Base-by-base conservation (phyloP, 2,329 filamentous ascomycete species). In the Trichoderma breve region DNA sequence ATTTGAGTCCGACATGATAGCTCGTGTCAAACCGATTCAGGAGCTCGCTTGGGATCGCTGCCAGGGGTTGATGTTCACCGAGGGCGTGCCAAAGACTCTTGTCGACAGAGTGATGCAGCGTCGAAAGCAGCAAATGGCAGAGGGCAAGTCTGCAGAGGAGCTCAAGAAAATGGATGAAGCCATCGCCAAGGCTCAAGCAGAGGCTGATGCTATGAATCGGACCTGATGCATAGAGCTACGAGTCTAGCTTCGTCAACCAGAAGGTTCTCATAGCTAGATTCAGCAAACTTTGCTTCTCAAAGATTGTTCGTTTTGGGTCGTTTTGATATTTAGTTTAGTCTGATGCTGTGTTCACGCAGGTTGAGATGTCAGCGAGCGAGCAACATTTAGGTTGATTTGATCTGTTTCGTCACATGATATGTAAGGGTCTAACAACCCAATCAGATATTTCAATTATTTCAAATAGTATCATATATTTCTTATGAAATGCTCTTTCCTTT, bases 21-120 rank as follows among this genome's bases (percentile, higher is more conserved):
- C 74, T 6, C 81, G 83, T 2, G 79, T 81, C 18, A 75, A 77
- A 63, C 76, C 77, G 53, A 78, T 85, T 71, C 81, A 83, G 74
- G 76, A 78, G 55, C 79, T 86, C 21, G 81, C 82, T 11, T 84
- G 83, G 62, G 85, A 87, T 70, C 76, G 86, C 51, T 83, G 84
- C 75, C 78, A 80, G 34, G 79, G 83, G 51, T 86, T 84, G 83
- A 82, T 87, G 74, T 84, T 85, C 72, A 86, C 83, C 0, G 80
- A 82, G 4, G 83, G 82, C 3, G 82, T 83, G 11, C 86, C 86
- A 21, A 78, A 82, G 58, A 77, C 80, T 4, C 78, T 82, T 18
- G 83, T 88, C 68, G 81, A 84, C 28, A 80, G 74, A 30, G 75
- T 77, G 26, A 74, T 80, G 71, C 77, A 24, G 78, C 57, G 74